These are phyloP conservation scores for Venturia nashicola DNA, from an alignment of 2,329 filamentous ascomycete genomes.

Conservation along the genomic window DNA sequence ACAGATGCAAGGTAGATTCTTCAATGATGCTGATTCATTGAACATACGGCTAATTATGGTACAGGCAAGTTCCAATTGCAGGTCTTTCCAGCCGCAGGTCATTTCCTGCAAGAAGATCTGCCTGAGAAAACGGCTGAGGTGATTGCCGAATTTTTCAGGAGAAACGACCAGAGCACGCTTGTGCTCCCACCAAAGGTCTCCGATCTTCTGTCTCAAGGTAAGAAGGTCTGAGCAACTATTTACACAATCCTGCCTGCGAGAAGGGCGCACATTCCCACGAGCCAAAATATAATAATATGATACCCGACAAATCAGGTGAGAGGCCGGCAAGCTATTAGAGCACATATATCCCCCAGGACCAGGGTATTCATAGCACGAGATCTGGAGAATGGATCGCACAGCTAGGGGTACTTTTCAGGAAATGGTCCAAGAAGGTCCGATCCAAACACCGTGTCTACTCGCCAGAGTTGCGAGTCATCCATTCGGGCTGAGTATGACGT, in stretches of 20 bases:
- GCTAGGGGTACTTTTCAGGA: too few relatives aligned
- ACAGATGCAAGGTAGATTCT: conserved; percentile 74
- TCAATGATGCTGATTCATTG: background rate
- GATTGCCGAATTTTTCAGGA: conserved; percentile 78
- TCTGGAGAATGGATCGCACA: background rate
- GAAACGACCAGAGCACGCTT: conserved; percentile 76
- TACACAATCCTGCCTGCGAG: background rate
- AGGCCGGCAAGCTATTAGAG: background rate
- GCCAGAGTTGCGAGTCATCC: background rate
- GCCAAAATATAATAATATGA: background rate
- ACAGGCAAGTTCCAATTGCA: conserved; percentile 87
- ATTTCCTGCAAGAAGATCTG: conserved; percentile 93
- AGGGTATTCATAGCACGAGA: background rate
- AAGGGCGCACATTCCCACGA: background rate
- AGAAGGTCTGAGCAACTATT: conserved; percentile 28
- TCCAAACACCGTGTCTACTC: too few relatives aligned
- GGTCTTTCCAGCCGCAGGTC: conserved; percentile 87
- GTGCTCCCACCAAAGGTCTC: conserved; percentile 83
- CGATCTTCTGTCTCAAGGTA: conserved; percentile 35
- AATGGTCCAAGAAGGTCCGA: too few relatives aligned
- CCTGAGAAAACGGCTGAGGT: conserved; percentile 79
- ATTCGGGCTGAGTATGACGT: background rate
- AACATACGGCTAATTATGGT: background rate
- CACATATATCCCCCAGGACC: background rate
- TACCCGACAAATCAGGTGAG: background rate